Evolutionary conservation across 345 rosid genomes (phyloP), one percentile per base, ranked within the genome.

Genomic region (Nephelium lappaceum): DNA sequence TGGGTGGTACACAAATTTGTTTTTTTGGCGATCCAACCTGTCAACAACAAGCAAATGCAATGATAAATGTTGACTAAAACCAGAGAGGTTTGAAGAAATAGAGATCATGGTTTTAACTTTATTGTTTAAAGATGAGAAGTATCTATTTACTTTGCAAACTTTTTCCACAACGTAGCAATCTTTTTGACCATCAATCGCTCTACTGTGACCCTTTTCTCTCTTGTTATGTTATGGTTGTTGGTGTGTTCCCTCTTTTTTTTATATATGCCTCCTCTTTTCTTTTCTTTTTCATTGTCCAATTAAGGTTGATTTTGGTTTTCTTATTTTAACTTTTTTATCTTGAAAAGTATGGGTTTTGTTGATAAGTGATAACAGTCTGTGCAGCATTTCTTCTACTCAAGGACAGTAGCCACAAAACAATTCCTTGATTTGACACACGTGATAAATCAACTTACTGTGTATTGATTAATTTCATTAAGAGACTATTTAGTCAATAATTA

Each of bases 181-280:
- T 86, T 87, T 87, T 89, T 87, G 90, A 89, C 91, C 91, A 85
- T 84, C 88, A 78, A 84, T 85, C 85, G 14, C 62, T 51, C 70
- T 25, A 5, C 63, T 58, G 75, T 76, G 78, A 39, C 81, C 71
- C 78, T 75, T 76, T 80, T 67, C 31, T 27, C 69, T 77, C 72
- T 77, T 80, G 78, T 51, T 25, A 69, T 43, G 84, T 78, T 76
- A 64, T 75, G 73, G 49, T 45, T 1, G 83, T 76, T 42, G 78
- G 73, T 42, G 77, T 58, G 77, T 67, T 69, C 62, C 67, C 79
- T 36, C 80, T n/a, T n/a, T n/a, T n/a, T n/a, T n/a, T n/a, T n/a
- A n/a, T n/a, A n/a, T n/a, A n/a, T n/a, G n/a, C n/a, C n/a, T n/a
- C n/a, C n/a, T 71, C 78, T 49, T 49, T 49, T 65, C 15, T 73